Conservation (phyloP, 176 grass and related monocot species). For the Hordeum vulgare region MorexV3_pseudomolecules_assembly NC_058520.1:18649602-18650101, state of each 20-base stretch:
- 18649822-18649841: not conserved
- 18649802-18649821: not conserved
- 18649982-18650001: slow-evolving; percentile 4
- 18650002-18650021: not conserved
- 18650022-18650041: slow-evolving; percentile 1
- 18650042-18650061: not conserved
- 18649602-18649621: not conserved
- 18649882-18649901: not conserved
- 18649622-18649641: not conserved
- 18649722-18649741: slow-evolving; percentile 9
- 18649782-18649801: slow-evolving; percentile 5
- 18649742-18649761: slow-evolving; percentile 19
- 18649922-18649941: not conserved
- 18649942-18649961: not conserved
- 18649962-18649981: not conserved
- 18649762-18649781: slow-evolving; percentile 10
- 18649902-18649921: not conserved
- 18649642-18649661: not conserved
- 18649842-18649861: not conserved
- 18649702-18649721: slow-evolving; percentile 7
- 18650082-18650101: slow-evolving; percentile 13
- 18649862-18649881: not conserved
- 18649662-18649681: not conserved
- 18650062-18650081: not conserved
- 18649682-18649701: slow-evolving; percentile 8